These are phyloP conservation scores for Leccinum imitatum DNA, from an alignment of 768 basidiomycete genomes.

Conservation along the genomic window DNA sequence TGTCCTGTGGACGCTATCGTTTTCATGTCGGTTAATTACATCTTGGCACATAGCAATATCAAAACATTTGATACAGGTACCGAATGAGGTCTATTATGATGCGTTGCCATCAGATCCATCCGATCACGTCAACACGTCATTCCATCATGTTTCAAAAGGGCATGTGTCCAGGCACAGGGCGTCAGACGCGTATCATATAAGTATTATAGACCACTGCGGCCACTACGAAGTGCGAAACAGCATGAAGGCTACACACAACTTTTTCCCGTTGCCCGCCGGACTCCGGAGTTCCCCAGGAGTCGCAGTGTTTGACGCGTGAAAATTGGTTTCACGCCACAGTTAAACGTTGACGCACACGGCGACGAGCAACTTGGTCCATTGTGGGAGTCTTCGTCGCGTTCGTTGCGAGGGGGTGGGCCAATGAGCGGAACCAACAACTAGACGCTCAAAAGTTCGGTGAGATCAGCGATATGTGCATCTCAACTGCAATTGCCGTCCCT, in stretches of 20 bases:
- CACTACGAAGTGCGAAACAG: too few species aligned
- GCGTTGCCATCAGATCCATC: neutral
- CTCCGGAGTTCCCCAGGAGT: neutral
- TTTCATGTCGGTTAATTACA: neutral
- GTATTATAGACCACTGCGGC: neutral
- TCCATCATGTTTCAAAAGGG: neutral
- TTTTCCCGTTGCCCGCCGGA: neutral
- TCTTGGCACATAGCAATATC: neutral
- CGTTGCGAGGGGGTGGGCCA: neutral
- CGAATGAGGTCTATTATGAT: neutral
- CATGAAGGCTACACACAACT: neutral
- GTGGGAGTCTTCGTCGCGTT: neutral
- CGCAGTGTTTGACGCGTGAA: neutral
- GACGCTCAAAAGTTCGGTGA: neutral
- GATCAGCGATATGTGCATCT: neutral
- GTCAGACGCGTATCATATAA: neutral
- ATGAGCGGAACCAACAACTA: neutral
- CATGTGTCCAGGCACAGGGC: neutral
- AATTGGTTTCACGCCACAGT: neutral
- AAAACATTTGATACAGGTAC: neutral
- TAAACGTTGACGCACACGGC: neutral
- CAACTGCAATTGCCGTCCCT: neutral
- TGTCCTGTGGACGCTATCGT: constrained; percentile 17
- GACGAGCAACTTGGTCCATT: neutral
- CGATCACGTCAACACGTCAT: neutral